Conservation (phyloP, 495 filamentous ascomycete species). For the Aspergillus baeticus region DNA sequence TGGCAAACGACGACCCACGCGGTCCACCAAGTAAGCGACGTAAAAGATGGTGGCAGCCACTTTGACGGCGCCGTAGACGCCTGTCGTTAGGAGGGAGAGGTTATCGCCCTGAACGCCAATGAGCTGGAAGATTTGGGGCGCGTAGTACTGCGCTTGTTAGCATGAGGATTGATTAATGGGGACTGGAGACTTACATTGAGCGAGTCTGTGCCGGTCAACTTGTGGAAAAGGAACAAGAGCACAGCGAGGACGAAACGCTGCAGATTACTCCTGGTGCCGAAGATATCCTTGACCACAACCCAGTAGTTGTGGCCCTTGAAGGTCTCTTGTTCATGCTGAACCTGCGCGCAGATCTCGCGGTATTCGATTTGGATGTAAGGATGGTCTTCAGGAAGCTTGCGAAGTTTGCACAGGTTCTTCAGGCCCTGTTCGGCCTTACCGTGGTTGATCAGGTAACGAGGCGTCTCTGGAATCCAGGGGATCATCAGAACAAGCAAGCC, state of each 20-base stretch:
- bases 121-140: conserved; percentile 42
- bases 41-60: conserved; percentile 56
- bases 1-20: conserved; percentile 48
- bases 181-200: conserved; percentile 22
- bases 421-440: conserved; percentile 48
- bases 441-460: conserved; percentile 52
- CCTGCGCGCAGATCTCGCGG: conserved; percentile 26
- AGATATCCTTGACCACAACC: conserved; percentile 28
- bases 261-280: conserved; percentile 21
- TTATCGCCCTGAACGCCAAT: conserved; percentile 35
- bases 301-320: conserved; percentile 26
- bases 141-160: conserved; percentile 32
- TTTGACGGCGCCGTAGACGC: conserved; percentile 44
- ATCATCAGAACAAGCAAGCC: conserved; percentile 57
- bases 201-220: conserved; percentile 41
- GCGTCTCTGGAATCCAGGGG: conserved; percentile 52
- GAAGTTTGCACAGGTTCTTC: conserved; percentile 55
- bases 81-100: conserved; percentile 37
- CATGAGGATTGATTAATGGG: neutral
- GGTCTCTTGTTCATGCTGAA: conserved; percentile 25
- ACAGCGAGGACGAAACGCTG: conserved; percentile 32
- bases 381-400: conserved; percentile 55
- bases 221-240: conserved; percentile 40
- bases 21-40: conserved; percentile 55
- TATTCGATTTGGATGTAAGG: conserved; percentile 52